A percentile compares a stretch with the other conserved stretches of the same genome.
These are phyloP conservation scores for Plantago ovata DNA, from an alignment of 257 asterid genomes.

Conservation along the genomic window DNA sequence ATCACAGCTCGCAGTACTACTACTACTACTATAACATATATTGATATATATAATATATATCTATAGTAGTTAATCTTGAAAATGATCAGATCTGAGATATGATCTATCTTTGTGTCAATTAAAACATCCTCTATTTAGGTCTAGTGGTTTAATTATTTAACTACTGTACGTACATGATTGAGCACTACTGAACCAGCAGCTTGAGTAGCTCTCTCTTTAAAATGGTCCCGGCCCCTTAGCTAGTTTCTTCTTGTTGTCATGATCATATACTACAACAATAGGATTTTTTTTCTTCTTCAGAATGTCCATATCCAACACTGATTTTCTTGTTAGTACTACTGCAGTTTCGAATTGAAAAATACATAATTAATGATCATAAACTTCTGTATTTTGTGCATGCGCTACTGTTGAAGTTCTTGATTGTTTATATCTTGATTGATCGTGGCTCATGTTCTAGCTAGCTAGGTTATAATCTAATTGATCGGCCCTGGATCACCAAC, in stretches of 20 bases:
- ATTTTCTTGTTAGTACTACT: background rate
- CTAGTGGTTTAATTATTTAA: background rate
- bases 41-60: too few relatives aligned
- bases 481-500: too few relatives aligned
- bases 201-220: background rate
- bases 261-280: constrained; percentile 8
- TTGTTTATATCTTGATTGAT: too few relatives aligned
- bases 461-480: too few relatives aligned
- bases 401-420: too few relatives aligned
- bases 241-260: constrained; percentile 19
- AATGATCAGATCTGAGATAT: background rate
- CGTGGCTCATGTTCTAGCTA: too few relatives aligned
- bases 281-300: background rate
- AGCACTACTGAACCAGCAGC: too few relatives aligned
- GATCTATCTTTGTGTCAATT: constrained; percentile 2
- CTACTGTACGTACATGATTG: background rate
- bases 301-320: background rate
- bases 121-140: background rate
- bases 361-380: constrained; percentile 1
- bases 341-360: background rate
- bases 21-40: too few relatives aligned
- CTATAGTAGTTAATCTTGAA: constrained; percentile 3
- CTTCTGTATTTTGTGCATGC: background rate
- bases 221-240: constrained; percentile 29
- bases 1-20: background rate